Evolutionary conservation across 169 alveolate genomes (phyloP).

Genomic region (Theileria parva): DNA sequence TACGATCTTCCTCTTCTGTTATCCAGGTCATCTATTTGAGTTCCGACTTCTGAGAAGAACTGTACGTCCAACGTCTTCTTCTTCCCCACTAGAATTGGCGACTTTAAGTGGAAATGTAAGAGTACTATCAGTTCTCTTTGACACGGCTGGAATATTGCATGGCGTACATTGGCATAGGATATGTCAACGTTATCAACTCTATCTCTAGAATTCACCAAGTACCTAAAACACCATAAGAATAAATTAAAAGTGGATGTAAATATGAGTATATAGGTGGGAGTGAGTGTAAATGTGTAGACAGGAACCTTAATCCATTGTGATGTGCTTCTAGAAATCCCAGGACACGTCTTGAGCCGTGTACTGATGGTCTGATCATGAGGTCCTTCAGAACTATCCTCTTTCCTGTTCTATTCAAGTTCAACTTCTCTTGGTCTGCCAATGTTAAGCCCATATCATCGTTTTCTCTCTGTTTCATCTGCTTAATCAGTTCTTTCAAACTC

Average conservation of each 20-base stretch:
- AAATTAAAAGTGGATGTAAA: not conserved
- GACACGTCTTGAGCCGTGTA: slow-evolving; percentile 81
- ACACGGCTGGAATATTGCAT: slow-evolving; percentile 96
- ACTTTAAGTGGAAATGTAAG: slow-evolving; percentile 91
- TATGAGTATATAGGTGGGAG: slow-evolving; percentile 7
- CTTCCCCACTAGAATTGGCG: slow-evolving; percentile 93
- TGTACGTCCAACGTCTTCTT: slow-evolving; percentile 93
- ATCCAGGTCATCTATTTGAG: slow-evolving; percentile 95
- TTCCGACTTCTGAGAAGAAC: slow-evolving; percentile 94
- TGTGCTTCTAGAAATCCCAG: slow-evolving; percentile 95
- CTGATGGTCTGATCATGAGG: slow-evolving; percentile 80
- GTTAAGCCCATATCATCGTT: slow-evolving; percentile 86
- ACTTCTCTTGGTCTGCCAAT: slow-evolving; percentile 87
- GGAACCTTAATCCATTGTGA: slow-evolving; percentile 91
- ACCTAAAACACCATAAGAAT: slow-evolving; percentile 21
- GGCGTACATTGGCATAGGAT: slow-evolving; percentile 90
- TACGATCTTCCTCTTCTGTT: slow-evolving; percentile 84
- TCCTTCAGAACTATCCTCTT: slow-evolving; percentile 78
- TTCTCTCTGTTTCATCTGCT: slow-evolving; percentile 90
- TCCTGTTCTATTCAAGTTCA: slow-evolving; percentile 78
- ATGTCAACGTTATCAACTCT: slow-evolving; percentile 87
- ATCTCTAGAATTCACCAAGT: slow-evolving; percentile 75
- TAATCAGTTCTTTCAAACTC: slow-evolving; percentile 90
- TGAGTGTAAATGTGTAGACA: slow-evolving; percentile 75
- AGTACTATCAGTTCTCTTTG: slow-evolving; percentile 93